Evolutionary conservation across 2,329 filamentous ascomycete species (phyloP), one percentile per base, ranked within the genome.

Genomic region (Immersiporthe knoxdaviesiana): DNA sequence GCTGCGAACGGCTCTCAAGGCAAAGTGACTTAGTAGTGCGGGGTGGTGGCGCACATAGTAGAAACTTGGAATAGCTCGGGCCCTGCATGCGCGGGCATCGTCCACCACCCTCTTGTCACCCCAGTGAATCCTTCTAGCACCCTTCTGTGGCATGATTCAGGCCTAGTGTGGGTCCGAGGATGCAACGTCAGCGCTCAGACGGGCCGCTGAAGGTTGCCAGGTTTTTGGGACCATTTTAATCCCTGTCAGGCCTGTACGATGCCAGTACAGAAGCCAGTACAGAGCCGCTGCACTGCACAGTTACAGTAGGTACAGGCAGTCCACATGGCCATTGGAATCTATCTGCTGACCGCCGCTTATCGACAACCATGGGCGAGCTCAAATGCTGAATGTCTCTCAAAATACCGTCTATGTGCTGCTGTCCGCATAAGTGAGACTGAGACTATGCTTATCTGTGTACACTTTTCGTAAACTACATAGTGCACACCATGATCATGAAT

Each of bases 51-150:
- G 24, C n/a, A n/a, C n/a, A n/a, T n/a, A n/a, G n/a, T 16, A 27
- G 24, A 8, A 30, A 30, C 52, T 56, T 32, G 52, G 16, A 30
- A 54, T 54, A 54, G 12, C 27, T 54, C 11, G n/a, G 50, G 52
- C 24, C 52, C 52, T 56, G 52, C 52, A 56, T 56, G 52, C 52
- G 52, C 32, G 52, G 52, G 52, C 52, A 16, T 16, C 47, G 21
- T 50, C 47, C 21, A 10, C 21, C 37, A 39, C 37, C 37, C 5
- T 12, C 27, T 30, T 30, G 52, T 30, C 52, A 56, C 32, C 32
- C 52, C 52, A 56, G 21, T 30, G 27, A 56, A 56, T 18, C 52
- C 52, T 56, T 7, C 5, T 2, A 56, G 11, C 50, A 54, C n/a
- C 12, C 24, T 7, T 27, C 24, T 24, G 50, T 47, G 44, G 11